Conservation (phyloP, 805 yeast species). For the Lipomyces mesembrius region DNA sequence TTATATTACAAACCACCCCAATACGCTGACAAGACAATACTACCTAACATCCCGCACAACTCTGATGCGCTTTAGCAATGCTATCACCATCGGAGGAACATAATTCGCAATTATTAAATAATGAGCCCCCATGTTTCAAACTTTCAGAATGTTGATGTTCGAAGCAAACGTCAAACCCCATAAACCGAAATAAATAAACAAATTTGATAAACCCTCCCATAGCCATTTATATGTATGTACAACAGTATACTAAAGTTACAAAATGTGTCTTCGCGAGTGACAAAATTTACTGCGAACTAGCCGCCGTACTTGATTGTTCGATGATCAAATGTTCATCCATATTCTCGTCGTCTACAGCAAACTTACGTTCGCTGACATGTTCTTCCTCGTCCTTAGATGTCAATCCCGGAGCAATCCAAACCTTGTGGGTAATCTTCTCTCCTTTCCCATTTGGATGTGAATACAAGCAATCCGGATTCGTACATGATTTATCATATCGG, state of each 20-base stretch:
- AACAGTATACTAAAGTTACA: neutral
- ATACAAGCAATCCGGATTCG: constrained; percentile 70
- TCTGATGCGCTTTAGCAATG: neutral
- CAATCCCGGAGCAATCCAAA: constrained; percentile 26
- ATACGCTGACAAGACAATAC: constrained; percentile 56
- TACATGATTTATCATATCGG: constrained; percentile 77
- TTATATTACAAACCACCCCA: neutral
- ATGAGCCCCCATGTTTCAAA: constrained; percentile 72
- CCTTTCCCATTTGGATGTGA: constrained; percentile 72
- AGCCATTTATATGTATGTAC: constrained; percentile 1
- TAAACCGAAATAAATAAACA: neutral
- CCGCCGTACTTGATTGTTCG: neutral
- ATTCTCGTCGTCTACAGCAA: constrained; percentile 27
- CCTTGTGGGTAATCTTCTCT: constrained; percentile 19
- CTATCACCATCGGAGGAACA: neutral
- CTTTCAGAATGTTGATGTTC: constrained; percentile 26
- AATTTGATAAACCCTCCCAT: neutral
- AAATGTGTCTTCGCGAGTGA: neutral
- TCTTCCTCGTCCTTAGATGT: constrained; percentile 4
- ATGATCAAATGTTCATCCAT: constrained; percentile 9
- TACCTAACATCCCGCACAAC: constrained; percentile 56
- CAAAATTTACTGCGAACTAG: neutral
- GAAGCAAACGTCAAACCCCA: neutral
- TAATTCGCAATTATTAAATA: constrained; percentile 70
- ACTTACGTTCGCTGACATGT: constrained; percentile 27